A percentile compares a stretch with the other conserved stretches of the same genome.
phyloP scores from a whole-genome alignment of 148 eudicot species.

The Diospyros kaki region DNA sequence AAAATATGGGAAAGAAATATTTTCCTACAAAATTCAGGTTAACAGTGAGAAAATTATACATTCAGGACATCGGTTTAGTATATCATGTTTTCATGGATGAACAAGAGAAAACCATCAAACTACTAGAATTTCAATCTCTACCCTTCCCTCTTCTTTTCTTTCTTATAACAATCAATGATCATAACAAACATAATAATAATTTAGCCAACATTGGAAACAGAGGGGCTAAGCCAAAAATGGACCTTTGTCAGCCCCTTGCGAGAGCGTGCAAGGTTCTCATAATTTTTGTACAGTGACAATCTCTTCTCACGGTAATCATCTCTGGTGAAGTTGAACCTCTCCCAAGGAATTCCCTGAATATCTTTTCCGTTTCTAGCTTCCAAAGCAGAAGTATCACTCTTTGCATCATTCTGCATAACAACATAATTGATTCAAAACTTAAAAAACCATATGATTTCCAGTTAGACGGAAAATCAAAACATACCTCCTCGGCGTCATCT shows the following conservation, averaged over 20 bases:
- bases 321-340: conserved; percentile 63
- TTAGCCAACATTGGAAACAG: not conserved
- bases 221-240: not conserved
- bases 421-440: not conserved
- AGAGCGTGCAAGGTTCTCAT: conserved; percentile 44
- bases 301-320: conserved; percentile 63
- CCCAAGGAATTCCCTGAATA: conserved; percentile 93
- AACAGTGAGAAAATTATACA: too few species aligned
- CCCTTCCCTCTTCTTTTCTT: too few species aligned
- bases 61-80: too few species aligned
- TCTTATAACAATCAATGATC: not conserved
- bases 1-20: too few species aligned
- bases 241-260: conserved; percentile 48
- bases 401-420: conserved; percentile 38
- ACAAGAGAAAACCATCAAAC: too few species aligned
- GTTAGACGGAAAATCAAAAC: not conserved
- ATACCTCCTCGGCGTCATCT: conserved; percentile 54
- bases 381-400: conserved; percentile 66
- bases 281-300: conserved; percentile 62
- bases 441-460: not conserved
- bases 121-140: too few species aligned
- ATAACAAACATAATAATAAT: not conserved
- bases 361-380: conserved; percentile 86
- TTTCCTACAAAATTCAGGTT: too few species aligned
- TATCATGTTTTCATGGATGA: too few species aligned